Evolutionary conservation across 805 yeast species (phyloP).

Genomic region (Hanseniaspora singularis): DNA sequence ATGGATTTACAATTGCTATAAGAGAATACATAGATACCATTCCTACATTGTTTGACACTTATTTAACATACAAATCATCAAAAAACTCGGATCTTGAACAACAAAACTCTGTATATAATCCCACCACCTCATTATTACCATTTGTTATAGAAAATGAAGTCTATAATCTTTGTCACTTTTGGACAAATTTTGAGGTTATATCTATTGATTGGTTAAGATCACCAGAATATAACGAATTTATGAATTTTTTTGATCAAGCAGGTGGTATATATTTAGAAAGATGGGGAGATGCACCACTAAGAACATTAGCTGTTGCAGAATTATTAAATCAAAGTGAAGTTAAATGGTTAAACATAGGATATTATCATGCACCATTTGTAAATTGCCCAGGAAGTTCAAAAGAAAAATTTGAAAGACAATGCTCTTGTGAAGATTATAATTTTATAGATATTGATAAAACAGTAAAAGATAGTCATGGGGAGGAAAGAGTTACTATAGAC

Average conservation of each 20-base stretch:
- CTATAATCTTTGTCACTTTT: conserved; percentile 73
- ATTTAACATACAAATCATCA: conserved; percentile 54
- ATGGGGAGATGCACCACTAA: conserved; percentile 96
- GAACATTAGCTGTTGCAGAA: conserved; percentile 23
- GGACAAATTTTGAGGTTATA: conserved; percentile 80
- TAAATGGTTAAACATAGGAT: conserved; percentile 39
- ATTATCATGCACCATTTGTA: conserved; percentile 57
- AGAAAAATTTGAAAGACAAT: conserved; percentile 42
- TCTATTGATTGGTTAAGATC: conserved; percentile 50
- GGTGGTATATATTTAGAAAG: conserved; percentile 80
- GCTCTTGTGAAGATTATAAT: conserved; percentile 42
- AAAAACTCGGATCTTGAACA: no score
- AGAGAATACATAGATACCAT: conserved; percentile 77
- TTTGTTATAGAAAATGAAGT: conserved; percentile 38
- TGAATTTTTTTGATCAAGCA: conserved; percentile 47
- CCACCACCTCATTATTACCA: background rate
- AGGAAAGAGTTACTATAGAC: conserved; percentile 34
- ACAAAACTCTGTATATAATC: background rate
- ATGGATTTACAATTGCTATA: conserved; percentile 77
- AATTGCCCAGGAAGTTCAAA: conserved; percentile 47
- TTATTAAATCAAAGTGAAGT: background rate
- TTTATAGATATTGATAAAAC: background rate
- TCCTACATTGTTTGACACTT: conserved; percentile 68
- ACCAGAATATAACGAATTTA: conserved; percentile 48
- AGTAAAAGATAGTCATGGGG: background rate